Evolutionary conservation across 768 basidiomycete genomes (phyloP).

Genomic region (Russula brevipes): DNA sequence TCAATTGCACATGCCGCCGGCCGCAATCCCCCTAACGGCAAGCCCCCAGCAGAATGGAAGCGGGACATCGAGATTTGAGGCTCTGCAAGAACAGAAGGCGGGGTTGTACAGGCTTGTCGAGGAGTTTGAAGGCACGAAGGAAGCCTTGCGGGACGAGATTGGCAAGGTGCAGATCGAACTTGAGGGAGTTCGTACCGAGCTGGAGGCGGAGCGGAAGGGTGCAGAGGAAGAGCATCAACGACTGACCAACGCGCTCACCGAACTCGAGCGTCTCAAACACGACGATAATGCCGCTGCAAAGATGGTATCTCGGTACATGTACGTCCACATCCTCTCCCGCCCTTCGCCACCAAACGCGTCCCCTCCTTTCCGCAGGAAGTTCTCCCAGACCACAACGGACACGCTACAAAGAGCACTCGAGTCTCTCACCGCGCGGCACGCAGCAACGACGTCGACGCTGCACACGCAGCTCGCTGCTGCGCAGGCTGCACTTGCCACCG

Average conservation of each 20-base stretch:
- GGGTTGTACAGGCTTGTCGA: constrained; percentile 45
- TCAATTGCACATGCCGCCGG: background rate
- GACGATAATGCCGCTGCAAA: constrained; percentile 75
- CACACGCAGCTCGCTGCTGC: constrained; percentile 44
- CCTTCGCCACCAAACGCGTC: background rate
- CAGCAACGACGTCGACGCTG: constrained; percentile 54
- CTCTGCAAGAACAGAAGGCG: constrained; percentile 45
- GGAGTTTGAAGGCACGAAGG: constrained; percentile 46
- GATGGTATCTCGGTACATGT: constrained; percentile 87
- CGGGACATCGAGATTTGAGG: constrained; percentile 25
- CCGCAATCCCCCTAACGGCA: constrained; percentile 14
- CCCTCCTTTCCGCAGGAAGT: constrained; percentile 54
- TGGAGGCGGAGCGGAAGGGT: constrained; percentile 45
- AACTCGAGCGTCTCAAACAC: constrained; percentile 50
- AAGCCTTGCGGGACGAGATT: constrained; percentile 42
- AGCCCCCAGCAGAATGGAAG: constrained; percentile 2
- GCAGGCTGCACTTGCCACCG: constrained; percentile 40
- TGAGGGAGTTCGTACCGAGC: constrained; percentile 39
- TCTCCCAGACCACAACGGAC: constrained; percentile 71
- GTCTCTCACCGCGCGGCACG: constrained; percentile 55
- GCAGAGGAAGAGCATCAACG: constrained; percentile 41
- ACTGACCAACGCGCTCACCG: constrained; percentile 43
- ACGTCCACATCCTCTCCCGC: constrained; percentile 28
- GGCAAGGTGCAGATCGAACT: constrained; percentile 44
- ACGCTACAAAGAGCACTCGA: constrained; percentile 56